Evolutionary conservation across 768 basidiomycete species (phyloP).

Genomic region (Boletus speciosus): DNA sequence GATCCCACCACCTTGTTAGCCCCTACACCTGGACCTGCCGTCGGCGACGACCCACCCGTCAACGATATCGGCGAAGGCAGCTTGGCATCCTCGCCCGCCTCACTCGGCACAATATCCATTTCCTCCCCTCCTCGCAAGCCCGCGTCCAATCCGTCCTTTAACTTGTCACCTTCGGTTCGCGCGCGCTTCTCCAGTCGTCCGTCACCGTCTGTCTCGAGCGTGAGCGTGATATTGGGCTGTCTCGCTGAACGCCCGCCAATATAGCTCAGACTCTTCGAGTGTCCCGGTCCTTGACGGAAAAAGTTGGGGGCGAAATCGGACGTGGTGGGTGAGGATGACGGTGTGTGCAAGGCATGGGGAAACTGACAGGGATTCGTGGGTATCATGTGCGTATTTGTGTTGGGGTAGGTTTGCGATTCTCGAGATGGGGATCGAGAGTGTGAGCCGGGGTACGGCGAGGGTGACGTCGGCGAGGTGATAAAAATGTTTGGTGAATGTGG

Average conservation of each 20-base stretch:
- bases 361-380: slow-evolving; percentile 9
- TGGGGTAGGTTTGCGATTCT: slow-evolving; percentile 15
- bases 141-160: slow-evolving; percentile 2
- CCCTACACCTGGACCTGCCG: slow-evolving; percentile 14
- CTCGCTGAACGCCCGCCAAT: slow-evolving; percentile 19
- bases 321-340: slow-evolving; percentile 28
- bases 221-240: slow-evolving; percentile 31
- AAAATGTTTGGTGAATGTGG: slow-evolving; percentile 61
- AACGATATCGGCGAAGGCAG: slow-evolving; percentile 21
- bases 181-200: slow-evolving; percentile 26
- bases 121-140: slow-evolving; percentile 17
- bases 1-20: slow-evolving; percentile 17
- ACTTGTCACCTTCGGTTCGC: slow-evolving; percentile 14
- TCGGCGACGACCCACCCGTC: slow-evolving; percentile 11
- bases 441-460: slow-evolving; percentile 27
- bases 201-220: slow-evolving; percentile 23
- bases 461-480: slow-evolving; percentile 60
- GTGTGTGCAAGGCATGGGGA: slow-evolving; percentile 20
- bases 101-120: slow-evolving; percentile 23
- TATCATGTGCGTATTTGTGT: slow-evolving; percentile 1
- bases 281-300: slow-evolving; percentile 8
- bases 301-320: slow-evolving; percentile 16
- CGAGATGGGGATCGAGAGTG: slow-evolving; percentile 22
- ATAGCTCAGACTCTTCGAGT: slow-evolving; percentile 29
- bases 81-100: slow-evolving; percentile 15